Evolutionary conservation across 2,329 filamentous ascomycete species (phyloP).

Genomic region (Epichloe coenophiala): DNA sequence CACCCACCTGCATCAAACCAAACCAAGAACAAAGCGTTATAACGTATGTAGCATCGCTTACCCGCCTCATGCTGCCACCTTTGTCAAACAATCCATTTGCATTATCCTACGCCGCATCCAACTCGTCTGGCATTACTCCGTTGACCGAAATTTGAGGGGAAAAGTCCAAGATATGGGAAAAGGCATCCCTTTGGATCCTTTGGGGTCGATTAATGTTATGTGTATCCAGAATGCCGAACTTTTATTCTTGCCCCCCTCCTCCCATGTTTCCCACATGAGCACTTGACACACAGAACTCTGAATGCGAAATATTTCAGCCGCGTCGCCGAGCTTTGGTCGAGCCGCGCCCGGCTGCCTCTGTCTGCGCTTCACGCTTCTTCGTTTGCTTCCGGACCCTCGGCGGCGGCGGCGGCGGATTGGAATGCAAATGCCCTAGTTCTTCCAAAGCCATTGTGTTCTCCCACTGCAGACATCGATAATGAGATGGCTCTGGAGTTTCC

Average conservation of each 20-base stretch:
- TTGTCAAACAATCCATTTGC: background rate
- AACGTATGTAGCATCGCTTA: background rate
- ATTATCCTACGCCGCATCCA: background rate
- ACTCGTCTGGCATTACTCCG: background rate
- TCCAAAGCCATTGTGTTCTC: conserved; percentile 44
- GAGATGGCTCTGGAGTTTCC: conserved; percentile 31
- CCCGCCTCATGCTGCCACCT: background rate
- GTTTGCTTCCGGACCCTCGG: conserved; percentile 36
- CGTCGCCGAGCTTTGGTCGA: conserved; percentile 19
- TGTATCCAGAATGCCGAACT: background rate
- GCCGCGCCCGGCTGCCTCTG: conserved; percentile 15
- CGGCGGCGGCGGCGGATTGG: conserved; percentile 38
- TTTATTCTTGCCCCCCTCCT: background rate
- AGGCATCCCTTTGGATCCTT: no score
- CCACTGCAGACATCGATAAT: conserved; percentile 39
- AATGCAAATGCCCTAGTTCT: conserved; percentile 44
- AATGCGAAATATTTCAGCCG: conserved; percentile 2
- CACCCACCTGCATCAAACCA: background rate
- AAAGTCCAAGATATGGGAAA: no score
- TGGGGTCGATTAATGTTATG: no score
- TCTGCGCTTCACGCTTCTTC: conserved; percentile 34
- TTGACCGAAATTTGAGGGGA: background rate
- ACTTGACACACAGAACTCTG: background rate
- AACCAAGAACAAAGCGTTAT: background rate
- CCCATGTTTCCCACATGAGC: background rate